Conservation (phyloP, 2,329 filamentous ascomycete genomes). For the Ilyonectria robusta region DNA sequence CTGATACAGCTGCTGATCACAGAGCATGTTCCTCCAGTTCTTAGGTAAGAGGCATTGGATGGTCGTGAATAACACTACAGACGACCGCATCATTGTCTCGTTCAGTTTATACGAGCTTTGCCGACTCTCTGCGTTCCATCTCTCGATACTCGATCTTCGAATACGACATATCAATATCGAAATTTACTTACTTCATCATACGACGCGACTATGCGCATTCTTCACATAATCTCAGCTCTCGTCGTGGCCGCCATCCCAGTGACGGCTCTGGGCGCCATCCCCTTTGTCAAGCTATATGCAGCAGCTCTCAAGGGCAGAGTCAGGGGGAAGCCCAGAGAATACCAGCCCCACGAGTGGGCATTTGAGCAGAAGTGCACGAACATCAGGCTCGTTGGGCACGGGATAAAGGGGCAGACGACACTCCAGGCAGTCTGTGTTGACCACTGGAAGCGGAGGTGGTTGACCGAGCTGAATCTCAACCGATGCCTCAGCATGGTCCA, state of each 20-base stretch:
- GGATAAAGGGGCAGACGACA: constrained; percentile 34
- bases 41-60: too few species aligned
- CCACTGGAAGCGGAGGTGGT: constrained; percentile 36
- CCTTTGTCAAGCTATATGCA: not conserved
- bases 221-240: not conserved
- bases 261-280: not conserved
- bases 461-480: constrained; percentile 47
- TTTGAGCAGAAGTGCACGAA: constrained; percentile 35
- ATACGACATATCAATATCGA: not conserved
- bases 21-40: not conserved
- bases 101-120: not conserved
- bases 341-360: constrained; percentile 5
- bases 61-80: too few species aligned
- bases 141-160: not conserved
- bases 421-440: constrained; percentile 43
- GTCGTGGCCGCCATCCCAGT: not conserved
- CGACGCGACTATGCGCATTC: not conserved
- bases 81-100: not conserved
- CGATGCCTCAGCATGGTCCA: constrained; percentile 38
- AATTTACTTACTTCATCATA: not conserved
- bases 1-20: not conserved
- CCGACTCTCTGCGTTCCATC: not conserved
- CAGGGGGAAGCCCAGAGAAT: not conserved
- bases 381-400: constrained; percentile 39
- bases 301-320: not conserved